Evolutionary conservation across 352 stramenopile species (phyloP).

Genomic region (Elongisporangium anandrum): DNA sequence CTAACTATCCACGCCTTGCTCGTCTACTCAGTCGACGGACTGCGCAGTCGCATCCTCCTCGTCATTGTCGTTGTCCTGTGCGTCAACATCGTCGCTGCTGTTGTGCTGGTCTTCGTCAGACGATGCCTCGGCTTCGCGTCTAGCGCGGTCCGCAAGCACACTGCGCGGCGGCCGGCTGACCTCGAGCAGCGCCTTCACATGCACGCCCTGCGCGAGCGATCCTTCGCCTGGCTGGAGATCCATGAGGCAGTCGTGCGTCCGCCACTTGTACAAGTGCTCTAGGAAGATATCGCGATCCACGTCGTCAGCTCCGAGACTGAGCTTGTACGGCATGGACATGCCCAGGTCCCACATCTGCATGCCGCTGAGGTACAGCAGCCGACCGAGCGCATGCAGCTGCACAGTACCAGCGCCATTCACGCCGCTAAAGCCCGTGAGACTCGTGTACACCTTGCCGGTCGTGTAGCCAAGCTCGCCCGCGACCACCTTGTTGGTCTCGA

Average conservation of each 20-base stretch:
- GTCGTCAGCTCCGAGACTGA: constrained; percentile 69
- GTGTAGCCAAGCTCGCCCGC: constrained; percentile 93
- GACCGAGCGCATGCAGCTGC: constrained; percentile 76
- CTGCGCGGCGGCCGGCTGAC: constrained; percentile 20
- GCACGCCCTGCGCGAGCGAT: constrained; percentile 19
- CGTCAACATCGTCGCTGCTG: constrained; percentile 3
- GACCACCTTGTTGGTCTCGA: constrained; percentile 64
- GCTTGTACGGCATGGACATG: constrained; percentile 90
- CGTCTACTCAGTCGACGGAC: too few relatives aligned
- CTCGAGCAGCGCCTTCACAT: constrained; percentile 56
- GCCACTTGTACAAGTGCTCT: constrained; percentile 58
- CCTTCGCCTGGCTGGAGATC: constrained; percentile 34
- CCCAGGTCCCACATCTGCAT: constrained; percentile 86
- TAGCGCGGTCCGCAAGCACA: constrained; percentile 14
- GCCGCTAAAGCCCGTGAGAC: constrained; percentile 75
- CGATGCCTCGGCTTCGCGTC: constrained; percentile 1
- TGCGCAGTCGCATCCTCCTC: background rate
- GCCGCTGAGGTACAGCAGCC: constrained; percentile 64
- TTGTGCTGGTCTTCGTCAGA: background rate
- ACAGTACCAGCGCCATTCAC: constrained; percentile 76
- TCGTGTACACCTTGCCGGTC: constrained; percentile 90
- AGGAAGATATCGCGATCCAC: constrained; percentile 72
- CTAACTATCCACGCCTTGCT: too few relatives aligned
- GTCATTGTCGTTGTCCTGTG: constrained; percentile 3
- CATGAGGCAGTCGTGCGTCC: constrained; percentile 42